phyloP scores from a whole-genome alignment of 345 rosid species.

The Eucalyptus curtisii region DNA sequence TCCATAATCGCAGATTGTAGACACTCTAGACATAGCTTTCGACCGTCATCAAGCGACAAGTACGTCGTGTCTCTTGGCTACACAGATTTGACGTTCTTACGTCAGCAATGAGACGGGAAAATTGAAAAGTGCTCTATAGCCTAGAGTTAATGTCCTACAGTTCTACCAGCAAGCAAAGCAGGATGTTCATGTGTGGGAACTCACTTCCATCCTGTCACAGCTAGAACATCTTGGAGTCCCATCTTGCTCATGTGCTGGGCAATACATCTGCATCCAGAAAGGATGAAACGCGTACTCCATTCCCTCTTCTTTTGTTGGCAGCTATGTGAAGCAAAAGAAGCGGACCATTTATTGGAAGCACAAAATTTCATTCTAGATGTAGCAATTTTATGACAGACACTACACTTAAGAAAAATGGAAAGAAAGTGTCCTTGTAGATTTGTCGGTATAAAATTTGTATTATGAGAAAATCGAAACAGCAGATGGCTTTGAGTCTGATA shows the following conservation, averaged over 20 bases:
- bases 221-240: conserved; percentile 86
- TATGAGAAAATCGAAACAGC: background rate
- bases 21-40: conserved; percentile 32
- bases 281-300: conserved; percentile 79
- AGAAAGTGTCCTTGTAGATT: background rate
- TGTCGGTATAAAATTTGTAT: background rate
- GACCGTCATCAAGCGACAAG: conserved; percentile 31
- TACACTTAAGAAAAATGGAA: background rate
- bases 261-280: conserved; percentile 88
- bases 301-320: conserved; percentile 15
- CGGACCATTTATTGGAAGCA: background rate
- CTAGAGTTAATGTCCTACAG: background rate
- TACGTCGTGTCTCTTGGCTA: conserved; percentile 18
- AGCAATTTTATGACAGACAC: background rate
- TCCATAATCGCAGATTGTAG: conserved; percentile 24
- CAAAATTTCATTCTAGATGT: background rate
- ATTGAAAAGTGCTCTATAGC: background rate
- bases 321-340: background rate
- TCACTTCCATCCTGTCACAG: conserved; percentile 93
- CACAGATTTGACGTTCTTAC: background rate
- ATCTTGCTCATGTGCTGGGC: conserved; percentile 87
- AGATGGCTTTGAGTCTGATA: background rate
- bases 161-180: background rate
- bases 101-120: background rate
- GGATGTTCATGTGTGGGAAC: background rate